These are phyloP conservation scores for Shiraia sp. DNA, from an alignment of 2,329 filamentous ascomycete genomes.

Conservation along the genomic window DNA sequence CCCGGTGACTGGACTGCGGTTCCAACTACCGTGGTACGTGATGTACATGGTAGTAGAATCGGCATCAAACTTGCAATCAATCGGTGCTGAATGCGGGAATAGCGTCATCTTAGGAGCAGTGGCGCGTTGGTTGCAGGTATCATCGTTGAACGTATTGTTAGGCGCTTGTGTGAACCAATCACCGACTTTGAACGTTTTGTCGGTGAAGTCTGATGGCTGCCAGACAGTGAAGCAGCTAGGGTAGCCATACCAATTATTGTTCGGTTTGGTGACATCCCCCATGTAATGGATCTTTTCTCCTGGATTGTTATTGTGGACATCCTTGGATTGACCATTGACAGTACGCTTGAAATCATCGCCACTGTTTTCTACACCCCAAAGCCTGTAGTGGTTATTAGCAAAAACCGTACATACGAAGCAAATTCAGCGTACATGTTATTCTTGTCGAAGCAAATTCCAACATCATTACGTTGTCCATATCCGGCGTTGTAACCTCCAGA, in stretches of 20 bases:
- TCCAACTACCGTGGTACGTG: constrained; percentile 72
- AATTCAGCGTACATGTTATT: constrained; percentile 56
- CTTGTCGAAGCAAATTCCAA: constrained; percentile 57
- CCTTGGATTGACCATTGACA: constrained; percentile 50
- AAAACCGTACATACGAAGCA: constrained; percentile 14
- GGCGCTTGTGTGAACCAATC: constrained; percentile 40
- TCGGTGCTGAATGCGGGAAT: constrained; percentile 69
- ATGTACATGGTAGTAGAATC: constrained; percentile 64
- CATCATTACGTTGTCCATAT: constrained; percentile 73
- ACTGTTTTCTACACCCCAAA: constrained; percentile 67
- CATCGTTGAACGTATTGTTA: constrained; percentile 51
- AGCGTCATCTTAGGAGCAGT: constrained; percentile 57
- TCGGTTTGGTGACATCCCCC: constrained; percentile 53
- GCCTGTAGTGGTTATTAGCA: too few relatives aligned
- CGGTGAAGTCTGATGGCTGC: constrained; percentile 56
- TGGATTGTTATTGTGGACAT: constrained; percentile 70
- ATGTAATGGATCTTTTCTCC: constrained; percentile 75
- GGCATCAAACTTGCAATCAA: constrained; percentile 69
- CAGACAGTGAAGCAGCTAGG: constrained; percentile 70
- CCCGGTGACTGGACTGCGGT: constrained; percentile 52
- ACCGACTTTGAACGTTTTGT: constrained; percentile 54
- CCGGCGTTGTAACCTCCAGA: constrained; percentile 56
- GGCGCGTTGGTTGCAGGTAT: constrained; percentile 46
- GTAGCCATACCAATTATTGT: constrained; percentile 68
- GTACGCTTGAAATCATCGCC: constrained; percentile 63